phyloP scores from a whole-genome alignment of 1,139 yeast species.

The Suhomyces maxii region DNA sequence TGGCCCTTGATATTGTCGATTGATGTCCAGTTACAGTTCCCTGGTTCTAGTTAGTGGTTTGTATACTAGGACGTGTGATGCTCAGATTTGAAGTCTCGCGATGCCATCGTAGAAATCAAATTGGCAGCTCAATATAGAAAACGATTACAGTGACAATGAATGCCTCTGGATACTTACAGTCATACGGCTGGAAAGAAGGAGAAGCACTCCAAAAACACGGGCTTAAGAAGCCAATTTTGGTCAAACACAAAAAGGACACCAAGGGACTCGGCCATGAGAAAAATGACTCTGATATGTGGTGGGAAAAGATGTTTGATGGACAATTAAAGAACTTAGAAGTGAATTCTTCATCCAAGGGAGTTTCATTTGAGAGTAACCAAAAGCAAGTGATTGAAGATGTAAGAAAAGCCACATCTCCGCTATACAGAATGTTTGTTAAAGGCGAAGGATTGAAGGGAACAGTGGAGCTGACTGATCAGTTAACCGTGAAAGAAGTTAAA shows the following conservation, averaged over 20 bases:
- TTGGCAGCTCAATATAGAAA: too few species aligned
- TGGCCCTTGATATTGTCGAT: too few species aligned
- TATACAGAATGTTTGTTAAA: conserved; percentile 74
- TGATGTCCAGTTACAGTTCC: neutral
- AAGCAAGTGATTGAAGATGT: conserved; percentile 38
- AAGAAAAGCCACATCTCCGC: conserved; percentile 55
- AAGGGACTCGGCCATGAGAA: conserved; percentile 82
- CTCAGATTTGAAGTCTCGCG: neutral
- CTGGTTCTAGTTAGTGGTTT: neutral
- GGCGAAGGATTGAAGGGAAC: conserved; percentile 88
- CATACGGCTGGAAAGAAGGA: conserved; percentile 92
- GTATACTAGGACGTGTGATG: neutral
- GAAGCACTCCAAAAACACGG: conserved; percentile 82
- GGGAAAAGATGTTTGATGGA: conserved; percentile 95
- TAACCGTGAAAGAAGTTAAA: conserved; percentile 16
- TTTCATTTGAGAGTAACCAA: conserved; percentile 46
- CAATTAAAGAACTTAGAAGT: conserved; percentile 81
- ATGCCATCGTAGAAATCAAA: neutral
- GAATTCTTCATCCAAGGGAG: conserved; percentile 24
- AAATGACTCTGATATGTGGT: conserved; percentile 85
- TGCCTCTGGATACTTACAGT: conserved; percentile 66
- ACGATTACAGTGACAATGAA: conserved; percentile 50
- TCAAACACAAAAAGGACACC: conserved; percentile 84
- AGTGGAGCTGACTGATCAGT: conserved; percentile 41
- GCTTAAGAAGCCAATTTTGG: conserved; percentile 78